These are phyloP conservation scores for Paramecium pentaurelia DNA, from an alignment of 73 alveolate genomes.

Conservation along the genomic window DNA sequence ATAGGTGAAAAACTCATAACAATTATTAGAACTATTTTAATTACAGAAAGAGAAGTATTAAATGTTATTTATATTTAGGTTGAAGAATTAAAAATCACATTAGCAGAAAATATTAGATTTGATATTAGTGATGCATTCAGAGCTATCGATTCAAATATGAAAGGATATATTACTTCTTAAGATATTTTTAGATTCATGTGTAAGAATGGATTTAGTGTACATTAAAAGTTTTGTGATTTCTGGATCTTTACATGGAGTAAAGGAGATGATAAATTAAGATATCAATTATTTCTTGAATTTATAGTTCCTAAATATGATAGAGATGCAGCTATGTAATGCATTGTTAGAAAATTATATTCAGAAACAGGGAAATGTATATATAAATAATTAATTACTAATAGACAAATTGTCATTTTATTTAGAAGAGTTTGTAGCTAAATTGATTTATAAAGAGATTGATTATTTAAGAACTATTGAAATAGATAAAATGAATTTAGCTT, in stretches of 20 bases:
- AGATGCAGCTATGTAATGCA: slow-evolving; percentile 33
- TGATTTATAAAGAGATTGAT: slow-evolving; percentile 10
- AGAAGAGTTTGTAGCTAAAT: slow-evolving; percentile 26
- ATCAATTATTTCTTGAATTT: background rate
- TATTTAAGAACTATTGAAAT: slow-evolving; percentile 2
- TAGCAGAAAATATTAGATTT: slow-evolving; percentile 35
- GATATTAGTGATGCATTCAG: slow-evolving; percentile 53
- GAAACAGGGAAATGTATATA: background rate
- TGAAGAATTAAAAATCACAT: slow-evolving; percentile 31
- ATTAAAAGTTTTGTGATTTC: slow-evolving; percentile 22
- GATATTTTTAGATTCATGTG: slow-evolving; percentile 34
- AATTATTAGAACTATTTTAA: background rate
- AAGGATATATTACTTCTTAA: background rate
- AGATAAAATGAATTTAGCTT: slow-evolving; percentile 20
- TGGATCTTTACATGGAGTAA: background rate
- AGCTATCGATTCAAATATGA: slow-evolving; percentile 27
- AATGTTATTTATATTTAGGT: background rate
- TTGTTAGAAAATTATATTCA: slow-evolving; percentile 1
- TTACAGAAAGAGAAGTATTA: slow-evolving; percentile 8
- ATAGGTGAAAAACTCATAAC: background rate
- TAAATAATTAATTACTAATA: background rate
- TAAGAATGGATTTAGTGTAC: slow-evolving; percentile 27
- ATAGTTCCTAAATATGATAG: slow-evolving; percentile 35
- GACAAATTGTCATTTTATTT: slow-evolving; percentile 32
- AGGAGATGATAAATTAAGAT: background rate